Evolutionary conservation across 805 yeast genomes (phyloP).

Genomic region (Candida maltosa): DNA sequence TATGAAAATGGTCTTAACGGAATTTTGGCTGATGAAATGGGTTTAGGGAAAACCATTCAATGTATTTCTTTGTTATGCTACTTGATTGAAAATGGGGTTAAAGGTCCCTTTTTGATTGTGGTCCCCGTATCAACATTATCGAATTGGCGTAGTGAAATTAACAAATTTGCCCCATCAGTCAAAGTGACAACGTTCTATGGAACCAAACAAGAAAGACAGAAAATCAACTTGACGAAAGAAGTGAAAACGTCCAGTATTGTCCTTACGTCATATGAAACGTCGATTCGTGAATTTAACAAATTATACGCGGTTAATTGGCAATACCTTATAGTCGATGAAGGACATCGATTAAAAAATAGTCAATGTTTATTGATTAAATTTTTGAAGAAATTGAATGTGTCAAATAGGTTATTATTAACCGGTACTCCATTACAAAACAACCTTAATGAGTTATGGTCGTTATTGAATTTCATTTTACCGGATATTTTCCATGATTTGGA

Average conservation of each 20-base stretch:
- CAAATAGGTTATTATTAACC: constrained; percentile 76
- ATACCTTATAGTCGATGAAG: constrained; percentile 90
- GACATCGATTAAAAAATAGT: constrained; percentile 85
- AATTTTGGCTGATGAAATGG: constrained; percentile 97
- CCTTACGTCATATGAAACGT: constrained; percentile 78
- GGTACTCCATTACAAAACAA: constrained; percentile 98
- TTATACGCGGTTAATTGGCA: constrained; percentile 65
- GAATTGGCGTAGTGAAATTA: constrained; percentile 79
- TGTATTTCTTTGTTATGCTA: constrained; percentile 77
- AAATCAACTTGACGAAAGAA: constrained; percentile 27
- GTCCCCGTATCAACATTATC: constrained; percentile 83
- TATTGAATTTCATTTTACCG: constrained; percentile 86
- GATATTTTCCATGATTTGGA: constrained; percentile 89
- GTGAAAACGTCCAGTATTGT: constrained; percentile 45
- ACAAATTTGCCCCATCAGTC: constrained; percentile 68
- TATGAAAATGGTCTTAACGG: constrained; percentile 95
- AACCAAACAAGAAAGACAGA: constrained; percentile 50
- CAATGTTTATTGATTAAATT: constrained; percentile 72
- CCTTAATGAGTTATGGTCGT: constrained; percentile 85
- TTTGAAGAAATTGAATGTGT: constrained; percentile 62
- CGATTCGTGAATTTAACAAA: constrained; percentile 62
- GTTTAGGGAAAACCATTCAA: constrained; percentile 90
- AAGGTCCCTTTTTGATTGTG: constrained; percentile 75
- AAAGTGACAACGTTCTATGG: constrained; percentile 67
- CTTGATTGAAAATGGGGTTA: constrained; percentile 71